Evolutionary conservation across 257 asterid genomes (phyloP).

Genomic region (Phtheirospermum japonicum): DNA sequence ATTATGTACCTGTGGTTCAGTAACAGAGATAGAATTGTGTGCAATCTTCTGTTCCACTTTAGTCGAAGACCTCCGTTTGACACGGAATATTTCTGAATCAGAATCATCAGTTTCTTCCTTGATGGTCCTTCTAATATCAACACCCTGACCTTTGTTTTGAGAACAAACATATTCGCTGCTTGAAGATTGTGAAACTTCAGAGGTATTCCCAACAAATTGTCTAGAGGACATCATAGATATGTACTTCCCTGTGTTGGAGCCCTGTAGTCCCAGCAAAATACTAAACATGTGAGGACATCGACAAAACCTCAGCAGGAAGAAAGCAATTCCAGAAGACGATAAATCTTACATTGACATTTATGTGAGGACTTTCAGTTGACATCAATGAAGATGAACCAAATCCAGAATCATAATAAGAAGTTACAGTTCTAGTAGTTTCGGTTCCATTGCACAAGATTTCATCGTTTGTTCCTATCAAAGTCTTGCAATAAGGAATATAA

Average conservation of each 20-base stretch:
- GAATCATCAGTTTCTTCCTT: conserved; percentile 68
- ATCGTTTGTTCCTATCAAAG: conserved; percentile 31
- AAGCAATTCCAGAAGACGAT: neutral
- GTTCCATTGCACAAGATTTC: too few relatives aligned
- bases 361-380: conserved; percentile 13
- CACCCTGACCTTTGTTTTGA: conserved; percentile 29
- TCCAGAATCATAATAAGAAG: conserved; percentile 29
- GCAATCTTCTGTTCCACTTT: conserved; percentile 47
- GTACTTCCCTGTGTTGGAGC: conserved; percentile 30
- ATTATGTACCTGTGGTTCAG: conserved; percentile 58
- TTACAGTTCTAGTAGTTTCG: conserved; percentile 29
- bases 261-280: conserved; percentile 35
- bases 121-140: conserved; percentile 29
- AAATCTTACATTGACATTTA: conserved; percentile 38
- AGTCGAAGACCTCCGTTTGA: conserved; percentile 58
- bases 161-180: conserved; percentile 27
- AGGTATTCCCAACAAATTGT: conserved; percentile 22
- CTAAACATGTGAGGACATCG: neutral
- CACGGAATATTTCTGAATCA: conserved; percentile 86
- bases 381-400: conserved; percentile 34
- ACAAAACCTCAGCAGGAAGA: neutral
- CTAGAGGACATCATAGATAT: conserved; percentile 28
- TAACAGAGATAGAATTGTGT: conserved; percentile 37
- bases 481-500: conserved; percentile 60
- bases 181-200: conserved; percentile 36